Base-by-base conservation (phyloP, 345 rosid species). In the Arabidopsis thaliana region DNA sequence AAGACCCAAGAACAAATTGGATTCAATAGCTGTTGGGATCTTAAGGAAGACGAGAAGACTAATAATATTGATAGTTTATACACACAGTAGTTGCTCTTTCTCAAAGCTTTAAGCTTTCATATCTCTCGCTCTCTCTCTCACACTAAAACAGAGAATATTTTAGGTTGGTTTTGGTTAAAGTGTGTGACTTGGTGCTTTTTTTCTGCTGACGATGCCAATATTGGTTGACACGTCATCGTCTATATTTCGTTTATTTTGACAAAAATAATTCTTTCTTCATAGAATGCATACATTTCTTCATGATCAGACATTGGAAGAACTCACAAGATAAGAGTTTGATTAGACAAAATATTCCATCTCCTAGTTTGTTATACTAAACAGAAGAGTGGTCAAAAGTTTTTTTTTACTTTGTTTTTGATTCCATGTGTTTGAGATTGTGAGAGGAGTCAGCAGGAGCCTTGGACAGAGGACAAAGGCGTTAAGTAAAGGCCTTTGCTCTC, bases 401-500 rank as follows among this genome's bases (percentile, higher is more conserved):
- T 16, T 16, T 62, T 22, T 8, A 42, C 67, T 62, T 62, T 42
- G 22, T 8, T 24, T 61, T 14, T 41, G 36, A 61, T 42, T 61
- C 66, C 10, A 44, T 62, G 22, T 41, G 67, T 28, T 14, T 59
- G 46, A 11, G 46, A 44, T 25, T 42, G 25, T 40, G 48, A 44
- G 49, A 62, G 8, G 23, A n/a, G 83, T 84, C 79, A 59, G 48
- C 23, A 44, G 52, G 69, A 76, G 59, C 76, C 81, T 49, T 78
- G 77, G 20, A 72, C 69, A 59, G 80, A 66, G 52, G 84, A 53
- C 68, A 78, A 60, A 4, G 86, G 90, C 83, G 79, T 75, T 38
- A 86, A 68, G 73, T 71, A 75, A 66, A 86, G 81, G 50, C 93
- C 93, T 64, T 63, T 85, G 66, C 83, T 84, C 80, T 81, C 84